These are phyloP conservation scores for Entomortierella lignicola DNA, from an alignment of 192 early-diverging fungal genomes.

Conservation along the genomic window DNA sequence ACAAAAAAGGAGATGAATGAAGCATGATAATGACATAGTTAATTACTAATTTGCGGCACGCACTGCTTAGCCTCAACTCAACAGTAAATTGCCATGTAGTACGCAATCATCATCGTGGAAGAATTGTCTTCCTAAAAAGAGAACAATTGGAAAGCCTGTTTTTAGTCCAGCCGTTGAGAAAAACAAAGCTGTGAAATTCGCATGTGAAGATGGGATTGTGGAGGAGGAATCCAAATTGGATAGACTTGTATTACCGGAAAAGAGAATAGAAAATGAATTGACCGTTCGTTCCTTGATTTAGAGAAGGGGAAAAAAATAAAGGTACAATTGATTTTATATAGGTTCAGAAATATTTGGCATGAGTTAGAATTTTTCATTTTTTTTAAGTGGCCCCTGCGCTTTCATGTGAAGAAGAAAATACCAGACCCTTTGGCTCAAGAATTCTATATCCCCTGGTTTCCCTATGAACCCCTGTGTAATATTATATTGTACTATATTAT, in stretches of 20 bases:
- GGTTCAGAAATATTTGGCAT: constrained; percentile 4
- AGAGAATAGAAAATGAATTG: too few species aligned
- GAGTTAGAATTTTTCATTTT: not conserved
- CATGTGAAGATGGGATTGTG: constrained; percentile 25
- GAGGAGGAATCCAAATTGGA: constrained; percentile 8
- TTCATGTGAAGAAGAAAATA: constrained; percentile 36
- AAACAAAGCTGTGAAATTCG: constrained; percentile 37
- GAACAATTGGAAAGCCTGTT: not conserved
- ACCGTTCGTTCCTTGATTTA: too few species aligned
- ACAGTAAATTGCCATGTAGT: not conserved
- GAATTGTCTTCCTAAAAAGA: constrained; percentile 8
- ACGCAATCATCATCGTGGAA: not conserved
- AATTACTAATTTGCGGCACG: too few species aligned
- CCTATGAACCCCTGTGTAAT: not conserved
- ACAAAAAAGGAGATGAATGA: too few species aligned
- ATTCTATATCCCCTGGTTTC: not conserved
- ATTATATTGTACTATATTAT: not conserved
- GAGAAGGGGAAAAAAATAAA: not conserved
- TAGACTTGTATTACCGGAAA: not conserved
- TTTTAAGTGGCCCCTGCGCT: constrained; percentile 22
- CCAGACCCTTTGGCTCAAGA: not conserved
- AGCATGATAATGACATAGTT: too few species aligned
- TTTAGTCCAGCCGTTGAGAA: not conserved
- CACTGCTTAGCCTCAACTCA: too few species aligned
- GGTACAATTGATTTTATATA: constrained; percentile 1